Evolutionary conservation across 2,329 filamentous ascomycete genomes (phyloP), one percentile per base, ranked within the genome.

Genomic region (Aspergillus tamarii): DNA sequence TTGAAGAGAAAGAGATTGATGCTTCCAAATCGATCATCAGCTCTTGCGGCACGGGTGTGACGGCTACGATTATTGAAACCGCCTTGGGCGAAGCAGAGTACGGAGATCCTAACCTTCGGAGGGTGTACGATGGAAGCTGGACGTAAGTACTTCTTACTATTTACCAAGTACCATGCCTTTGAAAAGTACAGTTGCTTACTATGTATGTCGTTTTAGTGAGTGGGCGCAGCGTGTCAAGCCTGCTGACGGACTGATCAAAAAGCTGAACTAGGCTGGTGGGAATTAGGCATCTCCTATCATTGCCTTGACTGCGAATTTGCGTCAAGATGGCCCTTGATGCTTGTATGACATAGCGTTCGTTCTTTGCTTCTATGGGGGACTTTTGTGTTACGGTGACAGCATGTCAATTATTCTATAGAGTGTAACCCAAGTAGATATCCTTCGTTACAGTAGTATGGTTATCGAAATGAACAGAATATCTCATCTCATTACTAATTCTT

Each of bases 61-160:
- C 94, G 12, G 95, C 95, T 9, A 92, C 92, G 21, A 87, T 97
- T 50, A 88, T 99, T 48, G 95, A 99, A 75, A 90, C 93, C 43
- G 95, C 93, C 2, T 81, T 99, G 60, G 88, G 87, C 34, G 89
- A 93, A 77, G 92, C 94, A 26, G 89, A 89, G 1, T 94, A 88
- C 74, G 91, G 91, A 2, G 82, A 87, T 4, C 79, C 86, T 0
- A 85, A 89, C 65, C 86, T 87, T 60, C 87, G 92, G 69, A 89
- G 86, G 74, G 84, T 99, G 26, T 99, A 99, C 73, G 95, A 99
- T 77, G 95, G 95, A 55, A 97, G 94, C 78, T 99, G 95, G 95
- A 98, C 95, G 86, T 96, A 84, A 88, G 91, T 90, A 28, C 53
- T 23, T 54, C 52, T 19, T 43, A 2, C 7, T 10, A 41, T 32